Conservation (phyloP, 2,329 filamentous ascomycete species). For the Kalmusia sp. region DNA sequence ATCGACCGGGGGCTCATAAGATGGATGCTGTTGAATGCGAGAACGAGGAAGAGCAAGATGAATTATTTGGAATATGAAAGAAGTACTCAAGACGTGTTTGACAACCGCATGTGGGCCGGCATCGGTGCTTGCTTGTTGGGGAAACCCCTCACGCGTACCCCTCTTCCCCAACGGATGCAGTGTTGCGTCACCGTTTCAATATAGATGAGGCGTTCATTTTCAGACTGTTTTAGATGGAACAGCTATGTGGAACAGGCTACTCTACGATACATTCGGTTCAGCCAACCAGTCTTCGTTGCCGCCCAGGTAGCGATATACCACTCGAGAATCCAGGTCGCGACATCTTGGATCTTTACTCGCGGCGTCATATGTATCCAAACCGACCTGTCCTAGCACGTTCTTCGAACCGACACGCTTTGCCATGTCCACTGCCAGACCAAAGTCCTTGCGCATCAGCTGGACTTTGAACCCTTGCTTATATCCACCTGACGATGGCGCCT, state of each 20-base stretch:
- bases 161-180: constrained; percentile 29
- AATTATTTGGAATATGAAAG: constrained; percentile 9
- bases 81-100: background rate
- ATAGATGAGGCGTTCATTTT: background rate
- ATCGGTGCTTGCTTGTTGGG: constrained; percentile 19
- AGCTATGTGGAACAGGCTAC: background rate
- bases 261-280: constrained; percentile 21
- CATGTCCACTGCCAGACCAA: constrained; percentile 62
- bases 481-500: constrained; percentile 57
- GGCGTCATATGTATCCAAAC: constrained; percentile 59
- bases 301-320: constrained; percentile 64
- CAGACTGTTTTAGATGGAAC: background rate
- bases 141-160: constrained; percentile 21
- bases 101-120: constrained; percentile 21
- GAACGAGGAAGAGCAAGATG: background rate
- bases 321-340: constrained; percentile 62
- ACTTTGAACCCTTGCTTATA: constrained; percentile 65
- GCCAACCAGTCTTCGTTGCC: constrained; percentile 59
- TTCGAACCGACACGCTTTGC: constrained; percentile 60
- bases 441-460: constrained; percentile 67
- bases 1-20: background rate
- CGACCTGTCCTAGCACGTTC: constrained; percentile 58
- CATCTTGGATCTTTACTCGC: constrained; percentile 60
- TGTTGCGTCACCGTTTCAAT: constrained; percentile 1
- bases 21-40: background rate